Evolutionary conservation across 2,329 filamentous ascomycete species (phyloP).

Genomic region (Trichoderma aggressivum): DNA sequence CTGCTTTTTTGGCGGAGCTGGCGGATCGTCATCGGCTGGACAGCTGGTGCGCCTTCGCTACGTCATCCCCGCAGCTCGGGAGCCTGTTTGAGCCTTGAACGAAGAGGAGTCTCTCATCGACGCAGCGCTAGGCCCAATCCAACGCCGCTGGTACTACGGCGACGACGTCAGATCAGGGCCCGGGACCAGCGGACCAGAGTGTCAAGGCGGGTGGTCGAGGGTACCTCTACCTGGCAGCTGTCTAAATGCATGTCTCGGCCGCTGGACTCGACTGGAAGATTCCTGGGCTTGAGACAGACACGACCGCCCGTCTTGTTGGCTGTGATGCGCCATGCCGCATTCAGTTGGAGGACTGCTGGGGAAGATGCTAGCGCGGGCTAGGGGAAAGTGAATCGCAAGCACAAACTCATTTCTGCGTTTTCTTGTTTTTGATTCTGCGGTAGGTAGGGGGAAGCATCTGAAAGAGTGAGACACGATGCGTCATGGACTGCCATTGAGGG

Average conservation of each 20-base stretch:
- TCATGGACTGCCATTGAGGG: background rate
- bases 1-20: slow-evolving; percentile 15
- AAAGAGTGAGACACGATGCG: background rate
- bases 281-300: slow-evolving; percentile 8
- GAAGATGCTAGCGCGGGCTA: slow-evolving; percentile 16
- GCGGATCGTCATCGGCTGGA: slow-evolving; percentile 20
- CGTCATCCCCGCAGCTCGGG: slow-evolving; percentile 12
- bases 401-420: background rate
- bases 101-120: background rate
- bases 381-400: slow-evolving; percentile 8
- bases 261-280: background rate
- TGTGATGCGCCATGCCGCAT: slow-evolving; percentile 11
- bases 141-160: background rate
- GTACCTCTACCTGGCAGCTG: background rate
- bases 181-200: slow-evolving; percentile 1
- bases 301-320: background rate
- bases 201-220: background rate
- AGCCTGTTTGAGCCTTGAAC: slow-evolving; percentile 1
- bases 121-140: background rate
- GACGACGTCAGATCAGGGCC: slow-evolving; percentile 4
- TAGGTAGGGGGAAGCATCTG: background rate
- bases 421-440: background rate
- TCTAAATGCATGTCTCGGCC: slow-evolving; percentile 5
- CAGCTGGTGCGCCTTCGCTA: slow-evolving; percentile 12
- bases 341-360: background rate